Conservation (phyloP, 2,329 filamentous ascomycete species). For the Arthroderma sp. region DNA sequence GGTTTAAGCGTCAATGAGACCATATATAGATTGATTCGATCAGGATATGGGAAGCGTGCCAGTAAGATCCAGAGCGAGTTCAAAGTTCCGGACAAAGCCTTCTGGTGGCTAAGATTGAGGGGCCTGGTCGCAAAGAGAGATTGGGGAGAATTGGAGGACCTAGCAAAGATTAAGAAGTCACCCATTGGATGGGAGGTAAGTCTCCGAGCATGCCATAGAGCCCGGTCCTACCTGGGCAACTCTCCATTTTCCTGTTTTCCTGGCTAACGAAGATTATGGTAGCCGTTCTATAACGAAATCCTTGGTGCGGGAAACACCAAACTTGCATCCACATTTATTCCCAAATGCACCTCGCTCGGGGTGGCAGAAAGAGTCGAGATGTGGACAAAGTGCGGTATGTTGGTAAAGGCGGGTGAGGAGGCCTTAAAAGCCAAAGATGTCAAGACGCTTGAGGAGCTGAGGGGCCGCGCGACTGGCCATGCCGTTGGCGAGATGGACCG, state of each 20-base stretch:
- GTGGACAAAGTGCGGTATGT: constrained; percentile 93
- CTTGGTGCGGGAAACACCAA: constrained; percentile 81
- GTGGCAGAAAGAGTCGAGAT: constrained; percentile 64
- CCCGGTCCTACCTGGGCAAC: neutral
- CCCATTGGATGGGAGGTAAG: constrained; percentile 93
- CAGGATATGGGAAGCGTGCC: constrained; percentile 71
- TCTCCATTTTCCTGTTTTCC: neutral
- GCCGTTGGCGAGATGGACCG: constrained; percentile 71
- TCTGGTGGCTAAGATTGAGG: constrained; percentile 74
- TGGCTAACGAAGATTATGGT: constrained; percentile 9
- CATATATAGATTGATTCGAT: constrained; percentile 70
- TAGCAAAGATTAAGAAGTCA: constrained; percentile 60
- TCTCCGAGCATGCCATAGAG: constrained; percentile 9
- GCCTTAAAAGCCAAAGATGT: constrained; percentile 69
- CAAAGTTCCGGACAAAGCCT: constrained; percentile 79
- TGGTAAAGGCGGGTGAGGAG: constrained; percentile 81
- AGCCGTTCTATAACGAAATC: constrained; percentile 86
- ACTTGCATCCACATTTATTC: constrained; percentile 68
- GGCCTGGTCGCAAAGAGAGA: constrained; percentile 81
- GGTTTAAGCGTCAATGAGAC: constrained; percentile 86
- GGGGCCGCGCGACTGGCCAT: constrained; percentile 57
- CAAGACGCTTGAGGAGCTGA: constrained; percentile 58
- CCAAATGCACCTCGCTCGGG: constrained; percentile 66
- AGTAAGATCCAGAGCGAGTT: constrained; percentile 85
- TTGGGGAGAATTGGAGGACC: constrained; percentile 85